Conservation (phyloP, 1,139 yeast species). For the Pichia sp. region DNA sequence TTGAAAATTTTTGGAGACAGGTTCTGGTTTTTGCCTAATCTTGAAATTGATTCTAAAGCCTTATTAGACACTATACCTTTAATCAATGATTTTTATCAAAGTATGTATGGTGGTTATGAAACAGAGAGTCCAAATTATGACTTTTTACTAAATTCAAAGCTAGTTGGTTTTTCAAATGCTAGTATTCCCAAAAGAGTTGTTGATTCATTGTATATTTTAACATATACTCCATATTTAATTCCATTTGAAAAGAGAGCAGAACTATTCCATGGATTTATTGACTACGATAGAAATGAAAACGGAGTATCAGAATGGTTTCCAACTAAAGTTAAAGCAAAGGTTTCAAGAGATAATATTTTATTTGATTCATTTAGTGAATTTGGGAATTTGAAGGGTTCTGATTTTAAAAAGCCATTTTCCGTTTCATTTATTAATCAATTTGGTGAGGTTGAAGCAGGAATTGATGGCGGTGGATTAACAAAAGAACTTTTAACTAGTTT, state of each 20-base stretch:
- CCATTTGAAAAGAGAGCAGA: conserved; percentile 69
- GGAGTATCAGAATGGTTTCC: conserved; percentile 16
- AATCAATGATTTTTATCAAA: conserved; percentile 21
- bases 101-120: conserved; percentile 17
- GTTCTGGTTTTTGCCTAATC: conserved; percentile 45
- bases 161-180: not conserved
- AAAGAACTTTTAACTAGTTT: conserved; percentile 81
- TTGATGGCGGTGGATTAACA: conserved; percentile 96
- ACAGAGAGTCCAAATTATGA: not conserved
- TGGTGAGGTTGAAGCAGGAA: conserved; percentile 74
- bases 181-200: conserved; percentile 27
- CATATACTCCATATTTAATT: conserved; percentile 69
- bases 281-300: conserved; percentile 35
- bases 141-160: conserved; percentile 5
- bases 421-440: conserved; percentile 66
- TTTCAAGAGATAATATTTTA: conserved; percentile 61
- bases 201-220: conserved; percentile 40
- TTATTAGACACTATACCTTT: conserved; percentile 16
- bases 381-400: conserved; percentile 43
- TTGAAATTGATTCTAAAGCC: conserved; percentile 14
- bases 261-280: conserved; percentile 61
- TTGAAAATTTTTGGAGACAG: conserved; percentile 45
- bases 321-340: conserved; percentile 40
- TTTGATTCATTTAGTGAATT: conserved; percentile 69
- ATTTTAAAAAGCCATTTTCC: conserved; percentile 52